phyloP scores from a whole-genome alignment of 2,329 filamentous ascomycete species.

The Penicillium brevicompactum region DNA sequence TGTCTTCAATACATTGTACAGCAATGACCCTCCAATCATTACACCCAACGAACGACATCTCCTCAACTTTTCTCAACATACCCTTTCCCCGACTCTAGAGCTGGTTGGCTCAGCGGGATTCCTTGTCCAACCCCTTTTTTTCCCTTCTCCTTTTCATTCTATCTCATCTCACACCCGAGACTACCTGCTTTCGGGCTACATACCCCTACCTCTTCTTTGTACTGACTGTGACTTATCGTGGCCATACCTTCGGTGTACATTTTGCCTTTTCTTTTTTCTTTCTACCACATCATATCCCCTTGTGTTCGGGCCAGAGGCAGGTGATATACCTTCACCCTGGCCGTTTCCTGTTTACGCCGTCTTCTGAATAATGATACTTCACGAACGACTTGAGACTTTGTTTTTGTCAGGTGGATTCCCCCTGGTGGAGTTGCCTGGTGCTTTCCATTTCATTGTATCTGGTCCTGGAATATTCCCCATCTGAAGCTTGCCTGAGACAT shows the following conservation, averaged over 20 bases:
- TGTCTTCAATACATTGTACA: background rate
- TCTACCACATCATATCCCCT: slow-evolving; percentile 19
- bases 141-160: background rate
- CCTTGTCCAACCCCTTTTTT: background rate
- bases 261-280: slow-evolving; percentile 3
- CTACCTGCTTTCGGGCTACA: background rate
- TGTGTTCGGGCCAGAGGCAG: slow-evolving; percentile 8
- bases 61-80: background rate
- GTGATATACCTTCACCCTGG: slow-evolving; percentile 2
- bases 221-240: slow-evolving; percentile 15
- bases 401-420: slow-evolving; percentile 11
- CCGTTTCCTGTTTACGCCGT: slow-evolving; percentile 17
- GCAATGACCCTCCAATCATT: background rate
- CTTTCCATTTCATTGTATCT: slow-evolving; percentile 18
- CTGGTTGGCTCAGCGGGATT: background rate
- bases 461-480: slow-evolving; percentile 11
- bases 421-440: slow-evolving; percentile 6
- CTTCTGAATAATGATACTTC: slow-evolving; percentile 24
- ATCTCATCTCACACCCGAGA: slow-evolving; percentile 1
- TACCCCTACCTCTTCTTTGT: slow-evolving; percentile 4
- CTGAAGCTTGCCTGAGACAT: slow-evolving; percentile 5
- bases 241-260: slow-evolving; percentile 17
- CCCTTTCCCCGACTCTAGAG: background rate
- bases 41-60: background rate
- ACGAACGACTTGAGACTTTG: slow-evolving; percentile 15